These are phyloP conservation scores for Yamadazyma dushanensis DNA, from an alignment of 1,139 yeast species.

Conservation along the genomic window DNA sequence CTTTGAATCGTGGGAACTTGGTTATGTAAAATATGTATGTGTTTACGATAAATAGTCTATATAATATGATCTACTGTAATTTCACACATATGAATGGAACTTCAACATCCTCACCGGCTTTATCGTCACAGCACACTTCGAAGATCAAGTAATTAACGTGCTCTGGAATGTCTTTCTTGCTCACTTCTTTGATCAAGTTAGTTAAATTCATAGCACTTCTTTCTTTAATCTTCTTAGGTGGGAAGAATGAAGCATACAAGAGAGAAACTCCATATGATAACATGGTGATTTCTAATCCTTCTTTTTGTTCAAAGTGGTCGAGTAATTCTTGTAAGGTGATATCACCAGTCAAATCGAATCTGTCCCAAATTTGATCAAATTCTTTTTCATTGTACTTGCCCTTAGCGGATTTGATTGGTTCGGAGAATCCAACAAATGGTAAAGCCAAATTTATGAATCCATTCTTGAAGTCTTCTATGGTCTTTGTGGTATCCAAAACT, in stretches of 20 bases:
- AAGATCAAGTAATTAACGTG: conserved; percentile 77
- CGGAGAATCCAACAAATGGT: conserved; percentile 96
- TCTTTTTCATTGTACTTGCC: conserved; percentile 77
- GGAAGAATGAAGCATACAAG: conserved; percentile 90
- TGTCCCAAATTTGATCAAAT: conserved; percentile 93
- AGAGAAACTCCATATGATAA: conserved; percentile 87
- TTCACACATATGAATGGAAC: conserved; percentile 66
- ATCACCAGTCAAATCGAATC: conserved; percentile 80
- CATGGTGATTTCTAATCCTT: conserved; percentile 88
- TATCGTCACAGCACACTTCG: conserved; percentile 91
- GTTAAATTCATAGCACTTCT: conserved; percentile 69
- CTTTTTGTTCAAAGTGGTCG: conserved; percentile 73
- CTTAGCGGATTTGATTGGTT: conserved; percentile 85
- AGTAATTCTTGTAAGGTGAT: conserved; percentile 74
- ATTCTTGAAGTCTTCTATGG: conserved; percentile 87
- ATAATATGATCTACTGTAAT: conserved; percentile 7
- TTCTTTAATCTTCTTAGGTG: conserved; percentile 84
- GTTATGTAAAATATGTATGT: conserved; percentile 2
- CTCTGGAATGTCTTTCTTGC: conserved; percentile 78
- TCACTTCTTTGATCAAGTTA: conserved; percentile 73
- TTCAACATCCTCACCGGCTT: conserved; percentile 92
- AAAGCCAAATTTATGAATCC: conserved; percentile 93
- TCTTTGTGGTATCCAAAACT: conserved; percentile 71
- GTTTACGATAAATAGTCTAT: conserved; percentile 1
- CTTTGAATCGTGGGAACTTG: conserved; percentile 12